Conservation (phyloP, 345 rosid species). For the Microthlaspi erraticum region DNA sequence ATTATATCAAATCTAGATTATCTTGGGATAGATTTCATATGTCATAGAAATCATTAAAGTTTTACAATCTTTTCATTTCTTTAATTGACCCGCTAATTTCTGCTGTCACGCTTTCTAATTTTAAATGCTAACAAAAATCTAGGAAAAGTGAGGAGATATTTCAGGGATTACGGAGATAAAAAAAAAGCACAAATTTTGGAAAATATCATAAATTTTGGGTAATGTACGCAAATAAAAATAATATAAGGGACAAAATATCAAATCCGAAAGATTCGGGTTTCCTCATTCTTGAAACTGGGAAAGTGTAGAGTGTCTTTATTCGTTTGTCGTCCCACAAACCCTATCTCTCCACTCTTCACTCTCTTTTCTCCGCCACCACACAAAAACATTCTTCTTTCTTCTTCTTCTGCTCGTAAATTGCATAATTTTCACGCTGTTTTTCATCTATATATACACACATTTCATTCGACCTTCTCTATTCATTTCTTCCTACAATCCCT, state of each 20-base stretch:
- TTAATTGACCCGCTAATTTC: background rate
- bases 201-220: background rate
- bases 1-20: too few species aligned
- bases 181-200: background rate
- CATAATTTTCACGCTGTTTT: conserved; percentile 5
- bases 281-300: conserved; percentile 5
- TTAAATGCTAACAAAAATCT: background rate
- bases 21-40: too few species aligned
- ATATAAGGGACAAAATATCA: background rate
- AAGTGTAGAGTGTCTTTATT: conserved; percentile 15
- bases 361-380: conserved; percentile 44
- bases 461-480: conserved; percentile 28
- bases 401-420: conserved; percentile 9
- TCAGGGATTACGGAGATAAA: background rate
- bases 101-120: background rate
- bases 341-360: conserved; percentile 37
- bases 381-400: conserved; percentile 7
- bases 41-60: too few species aligned
- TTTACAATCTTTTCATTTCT: too few species aligned
- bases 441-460: conserved; percentile 4
- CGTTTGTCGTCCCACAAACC: conserved; percentile 31
- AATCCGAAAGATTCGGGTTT: conserved; percentile 27
- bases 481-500: background rate
- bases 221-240: background rate
- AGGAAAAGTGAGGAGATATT: background rate